Percentiles rank a stretch among this genome's conserved stretches.
These are phyloP conservation scores for Neodidymelliopsis sp. DNA, from an alignment of 2,329 filamentous ascomycete genomes.

Conservation along the genomic window DNA sequence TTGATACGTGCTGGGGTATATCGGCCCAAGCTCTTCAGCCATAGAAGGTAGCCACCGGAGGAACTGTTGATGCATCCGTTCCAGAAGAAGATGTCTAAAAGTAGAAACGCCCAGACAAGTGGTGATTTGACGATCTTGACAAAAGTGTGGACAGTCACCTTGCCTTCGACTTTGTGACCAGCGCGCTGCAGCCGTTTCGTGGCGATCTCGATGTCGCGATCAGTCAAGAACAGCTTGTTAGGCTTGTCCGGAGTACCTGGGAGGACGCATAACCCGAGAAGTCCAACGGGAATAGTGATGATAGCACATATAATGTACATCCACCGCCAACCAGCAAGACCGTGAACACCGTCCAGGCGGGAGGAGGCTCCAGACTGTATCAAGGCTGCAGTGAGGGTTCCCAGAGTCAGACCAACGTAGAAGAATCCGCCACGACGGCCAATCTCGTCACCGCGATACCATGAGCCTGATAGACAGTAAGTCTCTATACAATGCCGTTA, in stretches of 20 bases:
- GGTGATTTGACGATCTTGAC: slow-evolving; percentile 45
- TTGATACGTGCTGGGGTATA: slow-evolving; percentile 59
- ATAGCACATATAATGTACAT: slow-evolving; percentile 53
- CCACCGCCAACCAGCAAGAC: slow-evolving; percentile 45
- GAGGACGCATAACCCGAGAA: slow-evolving; percentile 60
- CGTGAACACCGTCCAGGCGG: slow-evolving; percentile 65
- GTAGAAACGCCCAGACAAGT: slow-evolving; percentile 60
- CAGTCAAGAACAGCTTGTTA: slow-evolving; percentile 56
- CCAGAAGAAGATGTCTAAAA: slow-evolving; percentile 65
- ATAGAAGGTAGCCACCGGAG: slow-evolving; percentile 62
- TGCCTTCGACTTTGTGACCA: slow-evolving; percentile 47
- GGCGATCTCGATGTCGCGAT: slow-evolving; percentile 58
- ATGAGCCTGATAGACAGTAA: slow-evolving; percentile 47
- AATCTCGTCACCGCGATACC: slow-evolving; percentile 56
- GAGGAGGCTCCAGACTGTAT: slow-evolving; percentile 50
- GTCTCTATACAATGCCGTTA: not conserved
- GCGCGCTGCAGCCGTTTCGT: slow-evolving; percentile 55
- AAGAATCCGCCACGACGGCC: slow-evolving; percentile 61
- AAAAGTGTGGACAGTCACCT: slow-evolving; percentile 30
- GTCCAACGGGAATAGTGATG: slow-evolving; percentile 63
- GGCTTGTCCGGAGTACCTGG: slow-evolving; percentile 61
- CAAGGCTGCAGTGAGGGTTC: slow-evolving; percentile 61
- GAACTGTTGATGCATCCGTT: slow-evolving; percentile 58
- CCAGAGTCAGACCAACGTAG: slow-evolving; percentile 61
- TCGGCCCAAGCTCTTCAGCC: slow-evolving; percentile 63